Conservation (phyloP, 768 basidiomycete species). For the Strobilomyces dryophilus region DNA sequence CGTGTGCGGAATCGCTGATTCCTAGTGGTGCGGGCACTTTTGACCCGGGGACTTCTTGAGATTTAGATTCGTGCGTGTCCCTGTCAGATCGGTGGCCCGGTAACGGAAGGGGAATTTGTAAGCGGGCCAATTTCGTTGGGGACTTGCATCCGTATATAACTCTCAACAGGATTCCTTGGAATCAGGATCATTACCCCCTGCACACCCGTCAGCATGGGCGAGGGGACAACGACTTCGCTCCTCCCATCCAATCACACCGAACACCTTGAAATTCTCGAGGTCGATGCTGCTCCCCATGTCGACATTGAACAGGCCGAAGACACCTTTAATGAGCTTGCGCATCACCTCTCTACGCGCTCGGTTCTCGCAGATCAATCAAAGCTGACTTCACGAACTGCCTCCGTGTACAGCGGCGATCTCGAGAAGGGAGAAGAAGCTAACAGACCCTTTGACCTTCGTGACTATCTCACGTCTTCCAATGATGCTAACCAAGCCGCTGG, state of each 20-base stretch:
- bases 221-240: not conserved
- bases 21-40: not conserved
- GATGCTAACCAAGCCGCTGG: constrained; percentile 63
- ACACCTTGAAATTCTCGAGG: constrained; percentile 20
- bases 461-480: constrained; percentile 64
- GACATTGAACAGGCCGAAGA: constrained; percentile 49
- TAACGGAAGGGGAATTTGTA: constrained; percentile 8
- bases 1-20: not conserved
- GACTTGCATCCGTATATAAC: constrained; percentile 18
- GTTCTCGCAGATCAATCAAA: constrained; percentile 9
- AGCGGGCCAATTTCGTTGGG: constrained; percentile 3
- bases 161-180: not conserved
- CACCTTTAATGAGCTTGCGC: constrained; percentile 53
- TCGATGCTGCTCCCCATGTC: constrained; percentile 34
- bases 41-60: not conserved
- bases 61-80: not conserved
- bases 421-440: constrained; percentile 37
- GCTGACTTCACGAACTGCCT: constrained; percentile 19
- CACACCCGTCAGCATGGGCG: constrained; percentile 8
- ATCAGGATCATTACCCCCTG: not conserved
- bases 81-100: not conserved
- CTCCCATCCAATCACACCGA: not conserved
- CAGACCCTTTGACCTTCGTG: constrained; percentile 56
- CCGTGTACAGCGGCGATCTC: constrained; percentile 31
- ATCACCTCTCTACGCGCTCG: constrained; percentile 29